A percentile compares a stretch with the other conserved stretches of the same genome.
Conservation (phyloP, 164 flowering plant genomes). For the Aristolochia contorta region DNA sequence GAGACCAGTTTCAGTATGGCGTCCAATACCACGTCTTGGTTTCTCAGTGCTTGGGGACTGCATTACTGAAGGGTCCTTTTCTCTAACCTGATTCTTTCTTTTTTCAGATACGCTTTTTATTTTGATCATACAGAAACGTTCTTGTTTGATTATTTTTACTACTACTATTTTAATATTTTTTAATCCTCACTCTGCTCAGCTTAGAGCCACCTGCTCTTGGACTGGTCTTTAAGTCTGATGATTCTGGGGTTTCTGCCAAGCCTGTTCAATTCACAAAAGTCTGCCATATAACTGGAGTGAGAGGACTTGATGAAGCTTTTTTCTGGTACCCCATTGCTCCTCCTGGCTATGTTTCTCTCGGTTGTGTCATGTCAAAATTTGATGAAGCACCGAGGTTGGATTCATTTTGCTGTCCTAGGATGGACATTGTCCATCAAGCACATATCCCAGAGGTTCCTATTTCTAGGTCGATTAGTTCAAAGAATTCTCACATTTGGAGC, state of each 20-base stretch:
- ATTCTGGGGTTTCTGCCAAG: slow-evolving; percentile 68
- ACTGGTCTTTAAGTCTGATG: slow-evolving; percentile 59
- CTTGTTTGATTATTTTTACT: background rate
- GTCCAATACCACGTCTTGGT: slow-evolving; percentile 80
- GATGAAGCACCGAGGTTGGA: slow-evolving; percentile 61
- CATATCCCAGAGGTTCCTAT: slow-evolving; percentile 64
- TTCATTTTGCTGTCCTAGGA: slow-evolving; percentile 77
- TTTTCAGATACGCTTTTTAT: background rate
- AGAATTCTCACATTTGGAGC: slow-evolving; percentile 81
- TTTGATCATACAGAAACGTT: background rate
- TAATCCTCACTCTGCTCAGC: slow-evolving; percentile 24
- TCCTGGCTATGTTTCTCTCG: slow-evolving; percentile 94
- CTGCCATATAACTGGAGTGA: slow-evolving; percentile 54
- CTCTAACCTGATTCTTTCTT: background rate
- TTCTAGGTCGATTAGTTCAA: slow-evolving; percentile 62
- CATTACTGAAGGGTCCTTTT: slow-evolving; percentile 76
- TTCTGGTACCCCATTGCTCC: slow-evolving; percentile 98
- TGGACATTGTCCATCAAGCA: slow-evolving; percentile 82
- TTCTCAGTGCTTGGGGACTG: slow-evolving; percentile 86
- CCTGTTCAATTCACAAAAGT: slow-evolving; percentile 87
- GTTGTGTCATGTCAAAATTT: slow-evolving; percentile 66
- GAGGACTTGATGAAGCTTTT: slow-evolving; percentile 75
- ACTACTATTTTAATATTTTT: background rate
- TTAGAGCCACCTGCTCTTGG: slow-evolving; percentile 95
- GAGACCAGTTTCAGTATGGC: slow-evolving; percentile 87